Evolutionary conservation across 1,284 basidiomycete genomes (phyloP), one percentile per base, ranked within the genome.

Genomic region (Athelia sp.): DNA sequence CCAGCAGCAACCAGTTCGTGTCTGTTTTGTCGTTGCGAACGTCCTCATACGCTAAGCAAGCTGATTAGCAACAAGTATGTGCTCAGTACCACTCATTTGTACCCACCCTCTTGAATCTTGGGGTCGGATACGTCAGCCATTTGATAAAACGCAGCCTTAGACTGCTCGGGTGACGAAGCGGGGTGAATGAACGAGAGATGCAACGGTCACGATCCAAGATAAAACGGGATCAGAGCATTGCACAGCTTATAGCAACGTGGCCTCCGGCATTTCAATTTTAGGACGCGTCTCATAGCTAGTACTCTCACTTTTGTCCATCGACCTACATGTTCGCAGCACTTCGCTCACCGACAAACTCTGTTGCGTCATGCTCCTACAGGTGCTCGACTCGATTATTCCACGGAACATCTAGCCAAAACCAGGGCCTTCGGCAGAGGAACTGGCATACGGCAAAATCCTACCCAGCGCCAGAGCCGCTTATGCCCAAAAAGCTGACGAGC

Each of bases 51-150:
- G 91, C 93, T 95, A 62, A 55, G 18, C 40, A 45, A 53, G 46
- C 32, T 54, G 46, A 23, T 44, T 22, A 44, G 19, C 19, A 4
- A 21, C 4, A 44, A 21, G 14, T 21, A 23, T 29, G 26, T 4
- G 6, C 13, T 13, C 18, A 26, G 23, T 21, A 6, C 6, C 15
- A 44, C 21, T 15, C 8, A 44, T 11, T 8, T 4, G 23, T 9
- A 11, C 15, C 11, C 24, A 91, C 91, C 92, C 74, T 89, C 78
- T 57, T 72, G 71, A 63, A 95, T 94, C 58, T 78, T 75, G 48
- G 82, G 72, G 72, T 92, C 87, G 55, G 82, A 81, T 56, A 91
- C 70, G 77, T 94, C 89, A 53, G 90, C 92, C 91, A 93, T 93
- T 52, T 59, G 43, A 55, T 49, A 21, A 6, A 40, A 6, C 4